A percentile compares a stretch with the other conserved stretches of the same genome.
These are phyloP conservation scores for Alloteropsis semialata DNA, from an alignment of 176 grass and related monocot genomes.

Conservation along the genomic window DNA sequence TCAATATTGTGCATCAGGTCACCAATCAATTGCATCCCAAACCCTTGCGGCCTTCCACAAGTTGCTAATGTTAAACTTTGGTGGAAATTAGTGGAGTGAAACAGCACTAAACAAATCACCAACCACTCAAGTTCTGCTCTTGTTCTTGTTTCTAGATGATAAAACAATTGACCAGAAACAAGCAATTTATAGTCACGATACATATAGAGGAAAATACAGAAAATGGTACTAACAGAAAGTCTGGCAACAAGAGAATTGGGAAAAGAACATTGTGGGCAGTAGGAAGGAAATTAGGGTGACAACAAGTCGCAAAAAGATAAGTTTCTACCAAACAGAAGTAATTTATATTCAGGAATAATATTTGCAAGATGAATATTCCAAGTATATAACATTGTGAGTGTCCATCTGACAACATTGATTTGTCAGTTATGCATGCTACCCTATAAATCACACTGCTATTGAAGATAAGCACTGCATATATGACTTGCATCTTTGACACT, in stretches of 20 bases:
- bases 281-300: not conserved
- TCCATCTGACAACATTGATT: not conserved
- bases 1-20: not conserved
- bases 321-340: not conserved
- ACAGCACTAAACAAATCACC: not conserved
- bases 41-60: not conserved
- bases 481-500: not conserved
- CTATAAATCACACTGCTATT: not conserved
- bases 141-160: constrained; percentile 2
- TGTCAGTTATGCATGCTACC: not conserved
- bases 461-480: not conserved
- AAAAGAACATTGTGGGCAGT: not conserved
- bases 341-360: not conserved
- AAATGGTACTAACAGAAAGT: not conserved
- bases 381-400: not conserved
- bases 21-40: not conserved
- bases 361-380: not conserved
- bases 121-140: not conserved
- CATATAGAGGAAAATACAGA: not conserved
- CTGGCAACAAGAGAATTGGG: not conserved
- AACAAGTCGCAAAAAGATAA: not conserved
- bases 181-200: not conserved
- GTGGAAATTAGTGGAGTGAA: not conserved
- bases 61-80: not conserved
- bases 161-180: not conserved